phyloP scores from a whole-genome alignment of 805 yeast genomes.

The Komagataella pastoris region DNA sequence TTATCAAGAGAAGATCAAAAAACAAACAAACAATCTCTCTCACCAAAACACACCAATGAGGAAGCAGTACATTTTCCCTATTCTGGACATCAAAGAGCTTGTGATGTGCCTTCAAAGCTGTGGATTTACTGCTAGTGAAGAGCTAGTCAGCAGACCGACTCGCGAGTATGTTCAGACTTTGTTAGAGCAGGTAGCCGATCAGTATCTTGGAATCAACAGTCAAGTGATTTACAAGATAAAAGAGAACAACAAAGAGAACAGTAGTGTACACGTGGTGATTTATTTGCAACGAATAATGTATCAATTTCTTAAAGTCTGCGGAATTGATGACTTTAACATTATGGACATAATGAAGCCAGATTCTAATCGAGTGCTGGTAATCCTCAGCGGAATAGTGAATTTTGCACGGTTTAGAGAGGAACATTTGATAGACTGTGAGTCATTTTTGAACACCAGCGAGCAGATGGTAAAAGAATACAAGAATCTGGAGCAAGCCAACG shows the following conservation, averaged over 20 bases:
- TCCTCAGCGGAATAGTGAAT: constrained; percentile 74
- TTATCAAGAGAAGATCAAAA: neutral
- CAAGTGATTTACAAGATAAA: constrained; percentile 13
- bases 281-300: constrained; percentile 47
- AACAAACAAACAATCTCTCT: neutral
- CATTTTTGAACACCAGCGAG: constrained; percentile 41
- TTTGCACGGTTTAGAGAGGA: constrained; percentile 78
- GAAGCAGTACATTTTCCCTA: constrained; percentile 17
- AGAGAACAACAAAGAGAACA: constrained; percentile 4
- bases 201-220: constrained; percentile 17
- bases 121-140: constrained; percentile 10
- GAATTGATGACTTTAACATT: constrained; percentile 64
- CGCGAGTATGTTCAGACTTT: constrained; percentile 17
- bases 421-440: constrained; percentile 56
- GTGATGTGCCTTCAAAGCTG: constrained; percentile 7
- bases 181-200: constrained; percentile 20
- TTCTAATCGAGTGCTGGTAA: constrained; percentile 43
- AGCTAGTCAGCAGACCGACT: constrained; percentile 16
- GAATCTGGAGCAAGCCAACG: constrained; percentile 26
- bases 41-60: constrained; percentile 8
- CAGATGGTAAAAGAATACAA: constrained; percentile 30
- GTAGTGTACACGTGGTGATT: constrained; percentile 32
- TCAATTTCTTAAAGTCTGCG: constrained; percentile 56
- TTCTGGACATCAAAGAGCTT: constrained; percentile 16
- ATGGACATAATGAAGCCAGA: constrained; percentile 73